Evolutionary conservation across 2,329 filamentous ascomycete species (phyloP).

Genomic region (Colletotrichum plurivorum): DNA sequence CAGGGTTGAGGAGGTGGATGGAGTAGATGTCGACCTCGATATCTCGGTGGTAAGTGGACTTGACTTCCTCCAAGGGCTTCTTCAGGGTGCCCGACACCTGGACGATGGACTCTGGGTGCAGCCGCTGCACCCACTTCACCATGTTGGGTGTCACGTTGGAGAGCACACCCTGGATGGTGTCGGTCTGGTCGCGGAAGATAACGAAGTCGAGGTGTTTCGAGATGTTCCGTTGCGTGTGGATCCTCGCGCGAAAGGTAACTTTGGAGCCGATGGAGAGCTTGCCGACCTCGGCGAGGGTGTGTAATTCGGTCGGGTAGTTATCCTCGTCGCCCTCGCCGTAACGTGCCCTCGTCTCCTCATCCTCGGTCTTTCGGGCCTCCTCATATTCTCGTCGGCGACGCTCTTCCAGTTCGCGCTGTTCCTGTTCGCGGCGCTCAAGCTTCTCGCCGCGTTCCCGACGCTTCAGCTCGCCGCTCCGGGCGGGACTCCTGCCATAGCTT

Average conservation of each 20-base stretch:
- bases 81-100: conserved; percentile 82
- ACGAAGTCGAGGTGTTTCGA: conserved; percentile 88
- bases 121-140: conserved; percentile 88
- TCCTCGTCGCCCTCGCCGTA: conserved; percentile 30
- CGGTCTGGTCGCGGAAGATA: conserved; percentile 86
- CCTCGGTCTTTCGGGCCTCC: conserved; percentile 32
- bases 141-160: conserved; percentile 73
- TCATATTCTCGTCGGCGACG: conserved; percentile 25
- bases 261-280: conserved; percentile 50
- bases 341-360: conserved; percentile 34
- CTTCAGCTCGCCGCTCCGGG: conserved; percentile 28
- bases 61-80: conserved; percentile 79
- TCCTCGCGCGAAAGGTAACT: conserved; percentile 65
- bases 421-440: conserved; percentile 22
- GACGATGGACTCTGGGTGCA: conserved; percentile 84
- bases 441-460: conserved; percentile 31
- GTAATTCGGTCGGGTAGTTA: conserved; percentile 28
- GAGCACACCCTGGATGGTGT: conserved; percentile 88
- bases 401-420: conserved; percentile 30
- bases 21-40: conserved; percentile 79
- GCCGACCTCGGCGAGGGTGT: conserved; percentile 35
- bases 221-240: conserved; percentile 86
- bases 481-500: conserved; percentile 22
- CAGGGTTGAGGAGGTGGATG: conserved; percentile 66
- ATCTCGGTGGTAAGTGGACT: conserved; percentile 81